Evolutionary conservation across 129 eudicot species (phyloP).

Genomic region (Ambrosia trifida): DNA sequence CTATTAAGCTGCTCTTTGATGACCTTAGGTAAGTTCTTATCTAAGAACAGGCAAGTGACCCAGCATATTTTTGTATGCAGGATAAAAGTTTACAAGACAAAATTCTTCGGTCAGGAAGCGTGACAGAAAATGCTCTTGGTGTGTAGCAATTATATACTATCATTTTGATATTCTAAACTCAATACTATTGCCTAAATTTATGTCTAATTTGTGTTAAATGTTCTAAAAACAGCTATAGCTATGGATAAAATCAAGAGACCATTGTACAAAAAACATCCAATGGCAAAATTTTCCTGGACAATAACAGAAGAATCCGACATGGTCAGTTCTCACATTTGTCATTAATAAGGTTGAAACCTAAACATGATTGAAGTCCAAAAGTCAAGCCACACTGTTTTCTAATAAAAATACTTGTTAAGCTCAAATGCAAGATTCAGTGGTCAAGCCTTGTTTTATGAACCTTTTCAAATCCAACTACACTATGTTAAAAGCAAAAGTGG

Average conservation of each 20-base stretch:
- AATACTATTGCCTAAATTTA: not conserved
- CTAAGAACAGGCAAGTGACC: constrained; percentile 21
- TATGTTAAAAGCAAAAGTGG: not conserved
- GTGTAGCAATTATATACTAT: constrained; percentile 30
- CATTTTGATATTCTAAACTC: not conserved
- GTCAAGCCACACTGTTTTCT: not conserved
- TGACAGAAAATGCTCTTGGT: constrained; percentile 66
- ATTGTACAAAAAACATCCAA: constrained; percentile 88
- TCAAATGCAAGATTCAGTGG: not conserved
- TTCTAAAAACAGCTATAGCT: constrained; percentile 43
- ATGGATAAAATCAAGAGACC: constrained; percentile 84
- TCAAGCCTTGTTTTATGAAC: not conserved
- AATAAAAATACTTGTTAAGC: constrained; percentile 9
- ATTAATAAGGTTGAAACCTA: not conserved
- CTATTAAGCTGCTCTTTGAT: not conserved
- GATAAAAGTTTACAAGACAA: constrained; percentile 73
- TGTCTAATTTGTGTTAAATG: constrained; percentile 8
- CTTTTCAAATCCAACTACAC: not conserved
- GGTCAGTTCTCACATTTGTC: constrained; percentile 46
- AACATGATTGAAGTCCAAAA: not conserved
- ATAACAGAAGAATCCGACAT: constrained; percentile 78
- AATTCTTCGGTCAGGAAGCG: constrained; percentile 66
- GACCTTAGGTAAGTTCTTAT: constrained; percentile 1
- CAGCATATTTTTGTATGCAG: constrained; percentile 40
- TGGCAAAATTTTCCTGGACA: constrained; percentile 93